Evolutionary conservation across 257 asterid species (phyloP).

Genomic region (Haberlea rhodopensis): DNA sequence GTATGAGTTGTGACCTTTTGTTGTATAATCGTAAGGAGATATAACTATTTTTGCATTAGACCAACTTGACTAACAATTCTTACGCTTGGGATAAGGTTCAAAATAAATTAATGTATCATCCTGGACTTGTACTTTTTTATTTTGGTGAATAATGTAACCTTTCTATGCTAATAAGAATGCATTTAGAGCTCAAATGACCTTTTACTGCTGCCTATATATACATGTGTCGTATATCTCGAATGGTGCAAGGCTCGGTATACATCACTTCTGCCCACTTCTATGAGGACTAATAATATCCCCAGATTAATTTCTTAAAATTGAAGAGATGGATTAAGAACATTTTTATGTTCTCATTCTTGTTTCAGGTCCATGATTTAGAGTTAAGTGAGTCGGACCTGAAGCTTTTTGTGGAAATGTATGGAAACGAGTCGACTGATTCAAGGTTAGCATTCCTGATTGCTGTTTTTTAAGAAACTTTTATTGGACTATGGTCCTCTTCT

Average conservation of each 20-base stretch:
- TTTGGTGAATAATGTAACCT: background rate
- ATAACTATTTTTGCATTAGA: slow-evolving; percentile 6
- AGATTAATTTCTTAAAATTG: background rate
- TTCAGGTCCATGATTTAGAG: slow-evolving; percentile 75
- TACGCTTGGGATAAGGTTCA: slow-evolving; percentile 1
- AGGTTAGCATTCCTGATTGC: slow-evolving; percentile 48
- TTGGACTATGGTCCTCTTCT: slow-evolving; percentile 19
- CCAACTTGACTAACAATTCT: slow-evolving; percentile 8
- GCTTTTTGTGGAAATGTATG: slow-evolving; percentile 72
- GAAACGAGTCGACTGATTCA: slow-evolving; percentile 59
- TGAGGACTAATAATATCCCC: slow-evolving; percentile 1
- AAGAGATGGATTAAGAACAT: too few relatives aligned
- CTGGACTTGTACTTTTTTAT: background rate
- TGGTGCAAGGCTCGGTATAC: slow-evolving; percentile 3
- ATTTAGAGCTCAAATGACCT: background rate
- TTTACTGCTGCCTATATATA: slow-evolving; percentile 7
- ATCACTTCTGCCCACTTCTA: background rate
- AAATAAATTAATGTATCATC: background rate
- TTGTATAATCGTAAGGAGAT: background rate
- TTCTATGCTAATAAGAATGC: background rate
- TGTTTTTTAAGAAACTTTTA: slow-evolving; percentile 11
- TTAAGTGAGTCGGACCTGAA: slow-evolving; percentile 55
- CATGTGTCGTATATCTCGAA: background rate
- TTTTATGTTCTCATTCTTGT: slow-evolving; percentile 35
- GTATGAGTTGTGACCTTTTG: slow-evolving; percentile 43